phyloP scores from a whole-genome alignment of 1,139 yeast species.

The Sugiyamaella novakii region DNA sequence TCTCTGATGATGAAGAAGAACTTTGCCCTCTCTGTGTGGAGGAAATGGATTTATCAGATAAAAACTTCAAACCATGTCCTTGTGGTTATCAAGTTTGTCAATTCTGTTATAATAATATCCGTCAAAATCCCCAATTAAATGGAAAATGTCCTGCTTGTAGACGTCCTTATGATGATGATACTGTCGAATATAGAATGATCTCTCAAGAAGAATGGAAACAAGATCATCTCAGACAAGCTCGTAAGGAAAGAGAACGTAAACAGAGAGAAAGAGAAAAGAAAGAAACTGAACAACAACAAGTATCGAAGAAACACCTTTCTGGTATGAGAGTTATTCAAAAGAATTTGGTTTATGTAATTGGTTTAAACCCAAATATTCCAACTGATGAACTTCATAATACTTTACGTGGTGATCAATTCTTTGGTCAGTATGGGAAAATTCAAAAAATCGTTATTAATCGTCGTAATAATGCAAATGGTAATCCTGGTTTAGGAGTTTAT shows the following conservation, averaged over 20 bases:
- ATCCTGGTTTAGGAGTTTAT: slow-evolving; percentile 90
- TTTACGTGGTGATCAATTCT: slow-evolving; percentile 86
- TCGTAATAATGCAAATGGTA: slow-evolving; percentile 54
- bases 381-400: slow-evolving; percentile 87
- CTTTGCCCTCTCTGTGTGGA: slow-evolving; percentile 92
- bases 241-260: slow-evolving; percentile 81
- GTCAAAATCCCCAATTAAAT: slow-evolving; percentile 91
- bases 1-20: slow-evolving; percentile 82
- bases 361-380: slow-evolving; percentile 86
- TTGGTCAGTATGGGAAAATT: slow-evolving; percentile 97
- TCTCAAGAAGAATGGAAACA: slow-evolving; percentile 87
- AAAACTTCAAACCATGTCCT: slow-evolving; percentile 97
- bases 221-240: slow-evolving; percentile 64
- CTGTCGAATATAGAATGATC: slow-evolving; percentile 81
- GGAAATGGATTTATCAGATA: slow-evolving; percentile 95
- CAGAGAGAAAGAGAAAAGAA: slow-evolving; percentile 90
- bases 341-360: slow-evolving; percentile 94
- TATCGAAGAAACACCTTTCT: slow-evolving; percentile 76
- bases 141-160: slow-evolving; percentile 99
- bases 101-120: slow-evolving; percentile 94
- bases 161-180: slow-evolving; percentile 87
- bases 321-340: slow-evolving; percentile 98
- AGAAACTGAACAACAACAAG: slow-evolving; percentile 67
- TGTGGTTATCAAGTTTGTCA: slow-evolving; percentile 99
- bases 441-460: slow-evolving; percentile 91